Evolutionary conservation across 2,329 filamentous ascomycete species (phyloP).

Genomic region (Alternaria triticina): DNA sequence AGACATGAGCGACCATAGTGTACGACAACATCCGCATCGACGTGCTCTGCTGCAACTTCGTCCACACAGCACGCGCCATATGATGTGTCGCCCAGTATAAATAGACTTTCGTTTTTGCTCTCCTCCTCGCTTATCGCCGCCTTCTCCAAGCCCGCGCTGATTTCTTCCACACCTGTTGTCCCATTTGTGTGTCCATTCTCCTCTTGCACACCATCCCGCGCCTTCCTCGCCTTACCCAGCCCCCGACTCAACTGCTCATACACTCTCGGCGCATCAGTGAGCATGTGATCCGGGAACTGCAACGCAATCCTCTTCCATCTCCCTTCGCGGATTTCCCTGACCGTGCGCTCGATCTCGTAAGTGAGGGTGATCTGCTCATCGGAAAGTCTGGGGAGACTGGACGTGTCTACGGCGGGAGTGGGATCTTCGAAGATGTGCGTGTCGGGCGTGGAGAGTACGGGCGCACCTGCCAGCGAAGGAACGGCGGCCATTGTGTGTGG

Average conservation of each 20-base stretch:
- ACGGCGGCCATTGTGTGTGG: conserved; percentile 34
- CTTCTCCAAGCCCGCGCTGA: conserved; percentile 22
- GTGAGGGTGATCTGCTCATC: conserved; percentile 75
- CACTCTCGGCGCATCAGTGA: conserved; percentile 82
- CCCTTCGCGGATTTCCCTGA: conserved; percentile 73
- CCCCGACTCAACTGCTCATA: conserved; percentile 68
- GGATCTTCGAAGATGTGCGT: conserved; percentile 65
- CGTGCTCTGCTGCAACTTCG: conserved; percentile 94
- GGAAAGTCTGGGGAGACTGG: conserved; percentile 49
- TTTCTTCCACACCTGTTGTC: conserved; percentile 16
- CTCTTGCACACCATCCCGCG: conserved; percentile 5
- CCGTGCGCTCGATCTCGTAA: conserved; percentile 86
- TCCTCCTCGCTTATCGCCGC: conserved; percentile 17
- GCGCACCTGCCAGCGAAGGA: conserved; percentile 50
- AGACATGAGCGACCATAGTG: conserved; percentile 94
- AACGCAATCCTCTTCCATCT: conserved; percentile 80
- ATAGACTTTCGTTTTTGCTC: conserved; percentile 61
- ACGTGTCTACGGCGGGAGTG: conserved; percentile 49
- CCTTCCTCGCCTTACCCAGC: conserved; percentile 46
- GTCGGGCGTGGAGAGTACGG: conserved; percentile 68
- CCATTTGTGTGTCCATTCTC: conserved; percentile 8
- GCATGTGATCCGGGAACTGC: conserved; percentile 96
- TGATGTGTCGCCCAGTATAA: conserved; percentile 91
- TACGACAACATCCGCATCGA: conserved; percentile 86
- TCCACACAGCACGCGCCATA: conserved; percentile 98